Base-by-base conservation (phyloP, 352 stramenopile genomes). In the Phytophthora podocarpi region DNA sequence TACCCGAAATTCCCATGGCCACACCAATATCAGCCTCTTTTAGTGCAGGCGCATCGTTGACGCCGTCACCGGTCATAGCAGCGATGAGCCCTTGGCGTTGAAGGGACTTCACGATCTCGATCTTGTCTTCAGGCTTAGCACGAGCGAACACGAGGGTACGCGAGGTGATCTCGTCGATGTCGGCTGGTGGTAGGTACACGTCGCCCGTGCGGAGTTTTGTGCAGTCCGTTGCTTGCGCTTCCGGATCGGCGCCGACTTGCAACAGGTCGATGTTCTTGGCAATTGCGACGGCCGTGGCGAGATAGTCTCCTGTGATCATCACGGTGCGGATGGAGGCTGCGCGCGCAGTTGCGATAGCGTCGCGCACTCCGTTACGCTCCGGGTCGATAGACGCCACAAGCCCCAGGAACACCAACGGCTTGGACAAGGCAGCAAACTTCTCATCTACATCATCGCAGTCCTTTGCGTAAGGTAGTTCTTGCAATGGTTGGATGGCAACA, bases 41-140 rank as follows among this genome's bases (percentile, higher is more conserved):
- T 21, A 99, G 75, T 0, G 97, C 97, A 24, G 97, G 97, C 8
- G 97, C 97, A 71, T 99, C 97, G 72, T 99, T 99, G 6, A 98
- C 98, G 43, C 97, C 97, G 66, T 99, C 97, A 23, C 97, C 97
- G 21, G 97, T 99, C 80, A 99, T 98, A 5, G 97, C 97, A 41
- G 98, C 91, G 15, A 93, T 85, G 3, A 88, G 56, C n/a, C 85
- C 85, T 27, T 91, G 82, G 20, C 85, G 79, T 80, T 99, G 95
- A 31, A 98, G 78, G 26, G 93, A 97, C 41, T 96, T 91, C 10
- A 99, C 96, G 59, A 99, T 97, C 50, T 95, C 88, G 20, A 99
- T 90, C 72, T 99, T 99, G 66, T 99, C 96, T 62, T 97, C 75
- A 0, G 97, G 96, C 55, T 95, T 96, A 11, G 97, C 96, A 24